phyloP scores from a whole-genome alignment of 192 early-diverging fungal species.

The Dissophora ornata region DNA sequence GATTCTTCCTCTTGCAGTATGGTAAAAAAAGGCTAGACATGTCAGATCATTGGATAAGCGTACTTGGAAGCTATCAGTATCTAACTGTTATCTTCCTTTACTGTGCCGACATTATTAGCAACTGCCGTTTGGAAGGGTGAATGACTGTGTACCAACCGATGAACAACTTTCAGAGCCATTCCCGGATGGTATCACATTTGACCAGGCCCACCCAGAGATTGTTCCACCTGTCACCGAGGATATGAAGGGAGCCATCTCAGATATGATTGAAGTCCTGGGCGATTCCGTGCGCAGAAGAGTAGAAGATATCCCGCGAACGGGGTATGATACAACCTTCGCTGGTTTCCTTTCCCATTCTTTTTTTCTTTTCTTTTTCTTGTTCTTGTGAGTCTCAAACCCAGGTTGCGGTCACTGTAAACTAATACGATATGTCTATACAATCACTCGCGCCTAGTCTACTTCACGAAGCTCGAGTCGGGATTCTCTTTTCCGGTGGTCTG shows the following conservation, averaged over 20 bases:
- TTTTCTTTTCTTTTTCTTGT: neutral
- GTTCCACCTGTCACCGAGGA: conserved; percentile 47
- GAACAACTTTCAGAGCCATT: conserved; percentile 41
- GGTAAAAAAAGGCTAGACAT: too few relatives aligned
- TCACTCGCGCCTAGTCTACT: conserved; percentile 18
- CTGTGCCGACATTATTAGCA: too few relatives aligned
- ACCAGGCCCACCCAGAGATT: conserved; percentile 29
- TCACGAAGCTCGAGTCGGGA: conserved; percentile 68
- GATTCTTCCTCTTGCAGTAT: neutral
- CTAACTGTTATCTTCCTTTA: too few relatives aligned
- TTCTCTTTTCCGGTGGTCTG: conserved; percentile 94
- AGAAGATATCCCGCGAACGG: conserved; percentile 59
- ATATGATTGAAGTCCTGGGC: conserved; percentile 52
- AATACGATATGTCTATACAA: too few relatives aligned
- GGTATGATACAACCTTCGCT: too few relatives aligned
- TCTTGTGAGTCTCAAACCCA: neutral
- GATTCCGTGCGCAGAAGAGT: conserved; percentile 62
- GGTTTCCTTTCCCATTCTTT: too few relatives aligned
- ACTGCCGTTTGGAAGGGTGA: conserved; percentile 62
- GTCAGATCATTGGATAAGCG: too few relatives aligned
- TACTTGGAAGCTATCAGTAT: too few relatives aligned
- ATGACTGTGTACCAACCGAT: conserved; percentile 36
- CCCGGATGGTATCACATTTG: conserved; percentile 29
- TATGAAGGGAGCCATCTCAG: conserved; percentile 56
- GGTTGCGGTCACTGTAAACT: too few relatives aligned